These are phyloP conservation scores for Meira miltonrushii DNA, from an alignment of 1,284 basidiomycete species.

Conservation along the genomic window DNA sequence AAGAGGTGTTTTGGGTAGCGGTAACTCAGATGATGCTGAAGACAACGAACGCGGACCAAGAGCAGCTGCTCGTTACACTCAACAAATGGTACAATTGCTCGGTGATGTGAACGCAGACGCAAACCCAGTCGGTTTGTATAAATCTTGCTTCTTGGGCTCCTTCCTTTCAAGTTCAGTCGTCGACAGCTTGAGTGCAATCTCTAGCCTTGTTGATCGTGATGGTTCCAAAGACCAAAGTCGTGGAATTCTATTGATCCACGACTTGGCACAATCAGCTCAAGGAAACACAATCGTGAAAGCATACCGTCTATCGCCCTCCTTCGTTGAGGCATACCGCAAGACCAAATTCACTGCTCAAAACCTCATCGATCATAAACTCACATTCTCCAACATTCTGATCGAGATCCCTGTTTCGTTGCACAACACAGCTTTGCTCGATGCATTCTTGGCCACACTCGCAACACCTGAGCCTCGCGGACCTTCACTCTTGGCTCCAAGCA, in stretches of 20 bases:
- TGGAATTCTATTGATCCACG: conserved; percentile 49
- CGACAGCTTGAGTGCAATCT: conserved; percentile 60
- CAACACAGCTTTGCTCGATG: conserved; percentile 75
- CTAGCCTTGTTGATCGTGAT: conserved; percentile 47
- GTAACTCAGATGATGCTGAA: conserved; percentile 36
- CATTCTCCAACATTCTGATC: conserved; percentile 81
- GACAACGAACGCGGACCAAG: conserved; percentile 43
- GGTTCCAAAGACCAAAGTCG: conserved; percentile 44
- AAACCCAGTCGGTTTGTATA: conserved; percentile 93
- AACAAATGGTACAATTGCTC: conserved; percentile 76
- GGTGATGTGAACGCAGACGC: conserved; percentile 91
- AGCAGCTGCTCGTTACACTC: conserved; percentile 62
- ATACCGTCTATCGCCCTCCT: conserved; percentile 76
- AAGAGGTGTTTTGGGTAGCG: conserved; percentile 21
- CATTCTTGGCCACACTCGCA: conserved; percentile 73
- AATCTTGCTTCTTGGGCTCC: conserved; percentile 73
- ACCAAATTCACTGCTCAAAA: conserved; percentile 79
- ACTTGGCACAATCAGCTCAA: conserved; percentile 57
- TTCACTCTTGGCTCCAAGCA: conserved; percentile 40
- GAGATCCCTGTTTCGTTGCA: conserved; percentile 85
- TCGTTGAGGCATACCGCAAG: conserved; percentile 78
- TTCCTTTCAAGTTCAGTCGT: conserved; percentile 72
- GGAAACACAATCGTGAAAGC: conserved; percentile 88
- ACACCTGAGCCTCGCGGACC: conserved; percentile 53
- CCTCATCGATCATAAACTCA: conserved; percentile 77